Base-by-base conservation (phyloP, 2,329 filamentous ascomycete species). In the Ceratocystis smalleyi region DNA sequence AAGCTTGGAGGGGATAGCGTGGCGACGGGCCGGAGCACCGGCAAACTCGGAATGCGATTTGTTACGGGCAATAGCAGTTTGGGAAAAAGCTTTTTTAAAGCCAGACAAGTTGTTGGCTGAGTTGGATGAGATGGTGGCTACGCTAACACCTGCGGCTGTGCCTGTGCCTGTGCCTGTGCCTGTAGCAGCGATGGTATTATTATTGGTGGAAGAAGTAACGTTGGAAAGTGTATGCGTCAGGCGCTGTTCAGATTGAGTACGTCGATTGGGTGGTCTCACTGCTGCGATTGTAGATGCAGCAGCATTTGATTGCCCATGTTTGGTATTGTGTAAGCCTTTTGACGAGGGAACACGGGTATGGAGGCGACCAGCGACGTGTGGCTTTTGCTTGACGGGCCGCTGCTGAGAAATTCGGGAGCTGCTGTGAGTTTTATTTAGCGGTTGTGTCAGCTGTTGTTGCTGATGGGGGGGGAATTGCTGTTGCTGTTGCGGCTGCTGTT, bases 1-100 rank as follows among this genome's bases (percentile, higher is more conserved):
- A 70, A 76, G 78, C 68, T 81, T 77, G 27, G 83, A 85, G 78
- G 79, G 71, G 54, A 35, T 8, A 84, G 84, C 71, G 74, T 83
- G 78, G 45, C 82, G 73, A 66, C 76, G 77, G 62, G 74, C 70
- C 2, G 75, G 70, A 2, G 78, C 76, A 24, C 73, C 71, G 54
- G 77, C 73, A 69, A 80, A 78, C 63, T 78, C 79, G 65, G 65
- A 63, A 4, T 59, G 51, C 6, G 60, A 64, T 43, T 60, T 63
- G 27, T 62, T 66, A n/a, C 62, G 49, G 2, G 65, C 65, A 55
- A 66, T 62, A 17, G 59, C 65, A 35, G 65, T 66, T 10, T 67
- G 65, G n/a, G 65, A 66, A 7, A 62, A 45, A 27, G 59, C 62
- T n/a, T 62, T 61, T 59, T 66, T 66, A 22, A 66, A 59, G 43